Evolutionary conservation across 2,329 filamentous ascomycete genomes (phyloP), one percentile per base, ranked within the genome.

Genomic region (Hypomyces perniciosus): DNA sequence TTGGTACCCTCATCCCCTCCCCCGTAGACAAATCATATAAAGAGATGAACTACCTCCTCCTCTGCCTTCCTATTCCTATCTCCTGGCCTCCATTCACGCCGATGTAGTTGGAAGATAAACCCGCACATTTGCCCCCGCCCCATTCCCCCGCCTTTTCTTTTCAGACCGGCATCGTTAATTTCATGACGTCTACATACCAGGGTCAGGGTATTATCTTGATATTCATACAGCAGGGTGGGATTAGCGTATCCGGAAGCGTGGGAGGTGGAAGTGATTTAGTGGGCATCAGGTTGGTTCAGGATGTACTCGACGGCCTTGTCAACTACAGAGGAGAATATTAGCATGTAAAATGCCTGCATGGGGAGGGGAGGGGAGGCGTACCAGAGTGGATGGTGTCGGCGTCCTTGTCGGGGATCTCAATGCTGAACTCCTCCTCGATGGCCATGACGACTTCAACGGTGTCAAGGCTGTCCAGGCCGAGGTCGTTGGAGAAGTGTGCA

Each of bases 401-500:
- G 68, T 96, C 90, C 83, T 96, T 96, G 77, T 96, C 91, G 62
- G 91, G 91, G 65, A 96, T 96, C 81, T 96, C 91, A 71, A 96
- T 93, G 86, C 90, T 82, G 68, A 84, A 83, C 65, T 84, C 78
- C 75, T 99, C 93, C 82, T 99, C 93, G 74, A 99, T 97, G 60
- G 93, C 93, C 93, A 99, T 99, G 64, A 99, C 93, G 61, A 99
- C 93, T 80, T 99, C 93, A 58, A 99, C 93, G 57, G 93, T 96
- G 72, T 99, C 93, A 72, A 99, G 82, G 75, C 88, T 95, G 78
- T 99, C 93, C 65, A 99, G 79, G 59, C 91, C 93, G 58, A 99
- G 87, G 75, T 99, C 92, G 72, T 96, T 97, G 68, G 90, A 81
- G 76, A 99, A 99, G 81, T 97, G 91, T 53, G 92, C 86, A 48